Evolutionary conservation across 2,329 filamentous ascomycete genomes (phyloP).

Genomic region (Colletotrichum lini): DNA sequence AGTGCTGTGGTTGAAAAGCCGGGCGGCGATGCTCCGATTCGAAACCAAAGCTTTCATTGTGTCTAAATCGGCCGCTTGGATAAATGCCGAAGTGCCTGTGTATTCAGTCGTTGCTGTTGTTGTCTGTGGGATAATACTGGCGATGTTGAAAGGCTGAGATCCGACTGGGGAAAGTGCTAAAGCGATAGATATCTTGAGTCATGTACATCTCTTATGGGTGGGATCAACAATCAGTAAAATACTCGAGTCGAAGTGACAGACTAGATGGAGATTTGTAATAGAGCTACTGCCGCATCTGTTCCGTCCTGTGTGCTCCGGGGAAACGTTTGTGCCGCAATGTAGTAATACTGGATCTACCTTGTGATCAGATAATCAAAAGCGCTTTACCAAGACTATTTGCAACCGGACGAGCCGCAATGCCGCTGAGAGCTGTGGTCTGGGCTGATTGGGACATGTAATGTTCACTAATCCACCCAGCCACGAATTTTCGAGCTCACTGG

Average conservation of each 20-base stretch:
- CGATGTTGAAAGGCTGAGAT: too few species aligned
- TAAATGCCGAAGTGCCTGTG: neutral
- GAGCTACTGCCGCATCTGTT: too few species aligned
- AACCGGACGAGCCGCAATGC: neutral
- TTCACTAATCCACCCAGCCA: neutral
- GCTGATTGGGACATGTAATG: neutral
- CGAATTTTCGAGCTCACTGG: neutral
- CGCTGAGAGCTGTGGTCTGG: neutral
- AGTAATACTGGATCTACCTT: neutral
- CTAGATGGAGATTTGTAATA: neutral
- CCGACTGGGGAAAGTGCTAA: too few species aligned
- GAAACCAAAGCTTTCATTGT: constrained; percentile 44
- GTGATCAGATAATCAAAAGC: neutral
- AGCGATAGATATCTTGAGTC: too few species aligned
- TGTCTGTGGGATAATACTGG: too few species aligned
- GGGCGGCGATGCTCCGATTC: constrained; percentile 22
- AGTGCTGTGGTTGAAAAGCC: constrained; percentile 21
- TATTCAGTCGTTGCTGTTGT: too few species aligned
- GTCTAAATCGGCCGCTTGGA: neutral
- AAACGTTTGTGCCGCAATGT: too few species aligned
- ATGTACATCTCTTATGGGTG: too few species aligned
- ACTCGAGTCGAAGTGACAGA: neutral
- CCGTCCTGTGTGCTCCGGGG: neutral
- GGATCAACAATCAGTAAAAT: too few species aligned
- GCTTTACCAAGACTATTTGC: neutral